Conservation (phyloP, 768 basidiomycete species). For the Suillus spraguei region DNA sequence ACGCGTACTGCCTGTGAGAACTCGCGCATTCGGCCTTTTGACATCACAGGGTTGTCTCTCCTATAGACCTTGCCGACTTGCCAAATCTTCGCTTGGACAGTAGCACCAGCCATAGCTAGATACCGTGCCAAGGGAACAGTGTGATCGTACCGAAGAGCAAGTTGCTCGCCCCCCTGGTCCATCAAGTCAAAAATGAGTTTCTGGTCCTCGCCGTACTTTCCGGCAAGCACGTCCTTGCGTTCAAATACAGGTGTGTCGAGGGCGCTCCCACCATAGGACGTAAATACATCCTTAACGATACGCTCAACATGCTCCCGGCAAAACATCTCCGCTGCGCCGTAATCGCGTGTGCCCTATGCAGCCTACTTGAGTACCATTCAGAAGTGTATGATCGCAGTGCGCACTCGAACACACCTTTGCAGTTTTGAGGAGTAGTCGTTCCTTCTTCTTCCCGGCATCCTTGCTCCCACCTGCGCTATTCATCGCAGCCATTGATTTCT, state of each 20-base stretch:
- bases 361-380: constrained; percentile 17
- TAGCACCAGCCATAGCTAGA: constrained; percentile 94
- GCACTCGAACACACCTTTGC: constrained; percentile 70
- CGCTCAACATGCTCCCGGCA: constrained; percentile 89
- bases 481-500: constrained; percentile 53
- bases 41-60: constrained; percentile 95
- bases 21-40: constrained; percentile 97
- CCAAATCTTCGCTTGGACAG: constrained; percentile 82
- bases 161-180: constrained; percentile 97
- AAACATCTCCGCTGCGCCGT: constrained; percentile 89
- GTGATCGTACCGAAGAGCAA: constrained; percentile 93
- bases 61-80: constrained; percentile 99
- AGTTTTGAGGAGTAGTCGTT: constrained; percentile 82
- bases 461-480: constrained; percentile 38
- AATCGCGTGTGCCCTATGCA: constrained; percentile 89
- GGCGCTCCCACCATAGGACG: constrained; percentile 84
- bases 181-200: constrained; percentile 97
- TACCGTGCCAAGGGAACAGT: constrained; percentile 96
- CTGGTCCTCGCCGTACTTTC: constrained; percentile 96
- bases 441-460: constrained; percentile 62
- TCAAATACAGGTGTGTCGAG: constrained; percentile 99
- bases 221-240: constrained; percentile 92
- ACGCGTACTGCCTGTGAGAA: constrained; percentile 90
- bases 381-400: constrained; percentile 16
- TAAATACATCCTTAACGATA: constrained; percentile 86